Evolutionary conservation across 1,139 yeast genomes (phyloP).

Genomic region (Kazachstania sp.): DNA sequence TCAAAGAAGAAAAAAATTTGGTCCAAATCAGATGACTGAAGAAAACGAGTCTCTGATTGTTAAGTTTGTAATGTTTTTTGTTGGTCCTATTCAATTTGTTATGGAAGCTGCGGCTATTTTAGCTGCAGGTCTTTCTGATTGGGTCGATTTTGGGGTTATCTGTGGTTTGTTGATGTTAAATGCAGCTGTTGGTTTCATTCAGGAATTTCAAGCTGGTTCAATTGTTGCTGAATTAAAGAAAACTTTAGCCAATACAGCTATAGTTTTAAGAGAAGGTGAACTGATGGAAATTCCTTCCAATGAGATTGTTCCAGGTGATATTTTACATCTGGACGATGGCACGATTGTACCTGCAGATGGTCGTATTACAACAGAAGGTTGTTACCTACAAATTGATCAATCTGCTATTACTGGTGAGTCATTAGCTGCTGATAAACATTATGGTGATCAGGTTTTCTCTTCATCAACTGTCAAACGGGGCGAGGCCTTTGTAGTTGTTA

Average conservation of each 20-base stretch:
- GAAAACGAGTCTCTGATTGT: slow-evolving; percentile 76
- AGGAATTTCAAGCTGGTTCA: slow-evolving; percentile 96
- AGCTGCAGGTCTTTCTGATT: slow-evolving; percentile 97
- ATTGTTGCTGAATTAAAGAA: slow-evolving; percentile 92
- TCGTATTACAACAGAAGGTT: slow-evolving; percentile 79
- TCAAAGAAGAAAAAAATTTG: slow-evolving; percentile 87
- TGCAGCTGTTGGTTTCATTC: slow-evolving; percentile 93
- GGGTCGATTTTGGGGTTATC: slow-evolving; percentile 99
- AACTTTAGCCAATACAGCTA: slow-evolving; percentile 82
- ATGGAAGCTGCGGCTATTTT: slow-evolving; percentile 97
- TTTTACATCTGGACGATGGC: slow-evolving; percentile 67
- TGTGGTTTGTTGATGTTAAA: slow-evolving; percentile 80
- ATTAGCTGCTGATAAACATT: slow-evolving; percentile 85
- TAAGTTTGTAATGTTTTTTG: slow-evolving; percentile 86
- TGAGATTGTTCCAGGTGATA: slow-evolving; percentile 6
- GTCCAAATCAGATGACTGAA: slow-evolving; percentile 91
- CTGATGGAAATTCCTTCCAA: slow-evolving; percentile 45
- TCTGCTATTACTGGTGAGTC: slow-evolving; percentile 99
- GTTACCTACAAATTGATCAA: slow-evolving; percentile 90
- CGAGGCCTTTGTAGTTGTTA: slow-evolving; percentile 90
- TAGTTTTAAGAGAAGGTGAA: slow-evolving; percentile 56
- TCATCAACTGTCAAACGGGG: slow-evolving; percentile 96
- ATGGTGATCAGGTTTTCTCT: slow-evolving; percentile 83
- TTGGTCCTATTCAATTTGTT: slow-evolving; percentile 98
- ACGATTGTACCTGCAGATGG: slow-evolving; percentile 94